Conservation (phyloP, 495 filamentous ascomycete species). For the Letharia columbiana region DNA sequence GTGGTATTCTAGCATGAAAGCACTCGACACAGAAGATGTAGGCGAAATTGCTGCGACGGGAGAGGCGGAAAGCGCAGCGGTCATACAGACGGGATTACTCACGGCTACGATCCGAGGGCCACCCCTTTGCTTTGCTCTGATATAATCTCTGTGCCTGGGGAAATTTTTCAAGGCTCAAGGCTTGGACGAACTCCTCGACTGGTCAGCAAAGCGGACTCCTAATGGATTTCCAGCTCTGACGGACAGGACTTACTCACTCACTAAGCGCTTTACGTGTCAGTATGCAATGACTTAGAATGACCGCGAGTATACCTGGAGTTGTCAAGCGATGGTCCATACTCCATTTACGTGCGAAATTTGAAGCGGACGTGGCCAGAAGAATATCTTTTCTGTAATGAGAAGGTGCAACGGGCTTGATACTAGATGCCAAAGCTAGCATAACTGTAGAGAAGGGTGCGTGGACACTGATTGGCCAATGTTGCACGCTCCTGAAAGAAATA, state of each 20-base stretch:
- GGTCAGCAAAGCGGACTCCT: not conserved
- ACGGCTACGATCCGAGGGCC: constrained; percentile 6
- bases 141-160: constrained; percentile 14
- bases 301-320: not conserved
- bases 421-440: not conserved
- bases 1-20: not conserved
- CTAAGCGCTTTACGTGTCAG: constrained; percentile 8
- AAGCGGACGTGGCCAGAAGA: not conserved
- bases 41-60: constrained; percentile 10
- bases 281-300: not conserved
- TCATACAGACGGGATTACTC: constrained; percentile 11
- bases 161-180: constrained; percentile 6
- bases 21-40: not conserved
- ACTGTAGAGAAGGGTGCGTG: not conserved
- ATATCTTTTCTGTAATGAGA: not conserved
- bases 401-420: not conserved
- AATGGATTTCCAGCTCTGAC: constrained; percentile 4
- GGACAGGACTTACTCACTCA: not conserved
- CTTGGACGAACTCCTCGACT: constrained; percentile 1
- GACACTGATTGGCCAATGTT: constrained; percentile 8
- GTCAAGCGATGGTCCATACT: not conserved
- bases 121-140: constrained; percentile 9
- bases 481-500: not conserved
- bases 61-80: constrained; percentile 9
- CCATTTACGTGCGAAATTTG: not conserved